phyloP scores from a whole-genome alignment of 148 eudicot species.

The Rhododendron henanense region DNA sequence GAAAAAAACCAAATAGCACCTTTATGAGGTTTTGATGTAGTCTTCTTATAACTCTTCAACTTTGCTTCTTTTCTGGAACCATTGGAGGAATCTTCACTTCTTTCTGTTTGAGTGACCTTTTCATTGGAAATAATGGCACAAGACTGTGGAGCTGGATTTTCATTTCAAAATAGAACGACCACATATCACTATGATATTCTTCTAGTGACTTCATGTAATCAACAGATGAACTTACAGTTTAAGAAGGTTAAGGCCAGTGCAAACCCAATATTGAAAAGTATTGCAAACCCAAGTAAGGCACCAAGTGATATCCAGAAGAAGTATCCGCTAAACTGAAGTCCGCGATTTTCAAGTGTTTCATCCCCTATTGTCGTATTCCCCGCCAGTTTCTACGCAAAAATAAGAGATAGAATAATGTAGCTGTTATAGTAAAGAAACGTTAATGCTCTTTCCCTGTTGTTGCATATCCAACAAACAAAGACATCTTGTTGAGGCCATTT shows the following conservation, averaged over 20 bases:
- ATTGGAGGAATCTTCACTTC: constrained; percentile 17
- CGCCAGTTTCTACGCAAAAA: constrained; percentile 28
- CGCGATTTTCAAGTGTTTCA: constrained; percentile 54
- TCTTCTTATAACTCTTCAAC: neutral
- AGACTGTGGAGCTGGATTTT: constrained; percentile 52
- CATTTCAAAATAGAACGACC: constrained; percentile 1
- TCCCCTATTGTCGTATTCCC: constrained; percentile 59
- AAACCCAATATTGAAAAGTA: constrained; percentile 50
- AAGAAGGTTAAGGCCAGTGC: constrained; percentile 55
- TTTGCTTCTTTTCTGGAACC: neutral
- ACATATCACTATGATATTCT: neutral
- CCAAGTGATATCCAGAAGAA: constrained; percentile 60
- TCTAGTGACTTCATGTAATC: neutral
- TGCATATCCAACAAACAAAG: neutral
- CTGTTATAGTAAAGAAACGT: neutral
- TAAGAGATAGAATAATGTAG: neutral
- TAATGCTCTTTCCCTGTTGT: neutral
- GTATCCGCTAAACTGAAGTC: constrained; percentile 46
- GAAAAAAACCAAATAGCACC: constrained; percentile 23
- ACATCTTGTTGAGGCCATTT: neutral
- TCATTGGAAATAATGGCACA: constrained; percentile 61
- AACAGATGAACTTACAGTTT: constrained; percentile 44
- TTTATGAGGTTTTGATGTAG: constrained; percentile 21
- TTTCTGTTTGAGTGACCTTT: constrained; percentile 40
- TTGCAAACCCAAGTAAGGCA: constrained; percentile 51